Percentiles rank a stretch among this genome's conserved stretches.
Conservation (phyloP, 192 early-diverging fungal species). For the Linnemannia exigua region DNA sequence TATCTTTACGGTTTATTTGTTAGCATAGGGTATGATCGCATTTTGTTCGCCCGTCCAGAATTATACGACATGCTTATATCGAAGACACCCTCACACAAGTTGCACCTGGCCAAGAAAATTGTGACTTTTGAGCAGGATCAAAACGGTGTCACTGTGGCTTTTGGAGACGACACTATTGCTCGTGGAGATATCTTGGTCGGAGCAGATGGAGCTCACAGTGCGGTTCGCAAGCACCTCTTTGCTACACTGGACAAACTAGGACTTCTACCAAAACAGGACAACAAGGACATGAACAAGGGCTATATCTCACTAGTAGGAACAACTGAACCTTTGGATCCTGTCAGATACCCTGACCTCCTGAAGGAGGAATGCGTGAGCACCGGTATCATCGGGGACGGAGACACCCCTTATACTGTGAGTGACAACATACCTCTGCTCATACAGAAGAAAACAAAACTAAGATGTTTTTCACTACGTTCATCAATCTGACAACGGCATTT, state of each 20-base stretch:
- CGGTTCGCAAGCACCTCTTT: constrained; percentile 15
- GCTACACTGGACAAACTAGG: neutral
- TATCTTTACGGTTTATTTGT: neutral
- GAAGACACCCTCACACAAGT: neutral
- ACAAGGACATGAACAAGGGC: neutral
- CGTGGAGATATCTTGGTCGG: constrained; percentile 38
- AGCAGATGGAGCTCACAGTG: constrained; percentile 25
- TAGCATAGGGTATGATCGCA: constrained; percentile 13
- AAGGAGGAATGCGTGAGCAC: neutral
- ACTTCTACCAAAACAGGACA: neutral
- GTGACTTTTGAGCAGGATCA: constrained; percentile 6
- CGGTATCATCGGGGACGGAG: neutral
- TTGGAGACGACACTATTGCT: neutral
- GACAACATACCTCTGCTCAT: too few relatives aligned
- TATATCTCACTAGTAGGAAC: constrained; percentile 22
- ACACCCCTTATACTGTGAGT: constrained; percentile 8
- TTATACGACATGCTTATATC: constrained; percentile 14
- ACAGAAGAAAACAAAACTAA: neutral
- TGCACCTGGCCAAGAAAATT: constrained; percentile 25
- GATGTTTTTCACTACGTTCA: neutral
- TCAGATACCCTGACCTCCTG: constrained; percentile 15
- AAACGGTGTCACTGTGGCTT: constrained; percentile 15
- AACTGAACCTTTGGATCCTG: constrained; percentile 12
- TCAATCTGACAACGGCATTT: too few relatives aligned
- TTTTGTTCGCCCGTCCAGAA: constrained; percentile 12